Evolutionary conservation across 192 early-diverging fungal species (phyloP).

Genomic region (Powellomyces hirtus): DNA sequence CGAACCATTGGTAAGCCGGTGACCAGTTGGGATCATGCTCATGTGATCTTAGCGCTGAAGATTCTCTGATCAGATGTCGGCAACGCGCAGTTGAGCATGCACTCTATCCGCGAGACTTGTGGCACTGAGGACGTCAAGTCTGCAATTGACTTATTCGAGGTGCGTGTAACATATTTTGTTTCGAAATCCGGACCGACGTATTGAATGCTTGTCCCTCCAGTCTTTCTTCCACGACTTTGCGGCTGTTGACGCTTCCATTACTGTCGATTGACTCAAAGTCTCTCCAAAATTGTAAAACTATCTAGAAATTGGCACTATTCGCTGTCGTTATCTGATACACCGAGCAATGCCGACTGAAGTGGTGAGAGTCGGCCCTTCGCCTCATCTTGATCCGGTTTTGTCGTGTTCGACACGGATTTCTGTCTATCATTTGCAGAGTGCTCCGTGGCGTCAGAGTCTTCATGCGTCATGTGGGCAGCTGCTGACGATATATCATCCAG

Average conservation of each 20-base stretch:
- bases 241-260: constrained; percentile 45
- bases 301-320: too few species aligned
- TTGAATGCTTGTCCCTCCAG: constrained; percentile 22
- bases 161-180: constrained; percentile 20
- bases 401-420: too few species aligned
- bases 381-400: too few species aligned
- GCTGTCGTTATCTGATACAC: too few species aligned
- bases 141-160: constrained; percentile 83
- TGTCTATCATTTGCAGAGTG: too few species aligned
- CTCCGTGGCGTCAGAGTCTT: too few species aligned
- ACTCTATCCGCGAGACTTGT: constrained; percentile 89
- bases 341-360: too few species aligned
- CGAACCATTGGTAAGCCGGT: constrained; percentile 78
- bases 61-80: constrained; percentile 71
- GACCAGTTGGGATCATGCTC: background rate
- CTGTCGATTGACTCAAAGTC: constrained; percentile 47
- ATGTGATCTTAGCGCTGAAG: background rate
- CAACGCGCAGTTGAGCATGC: constrained; percentile 95
- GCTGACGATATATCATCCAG: too few species aligned
- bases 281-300: too few species aligned
- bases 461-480: too few species aligned
- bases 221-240: constrained; percentile 67
- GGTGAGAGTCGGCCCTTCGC: too few species aligned
- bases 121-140: constrained; percentile 84
- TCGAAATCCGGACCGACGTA: background rate